Evolutionary conservation across 2,329 filamentous ascomycete species (phyloP), one percentile per base, ranked within the genome.

Genomic region (Ceratocystis colombiana): DNA sequence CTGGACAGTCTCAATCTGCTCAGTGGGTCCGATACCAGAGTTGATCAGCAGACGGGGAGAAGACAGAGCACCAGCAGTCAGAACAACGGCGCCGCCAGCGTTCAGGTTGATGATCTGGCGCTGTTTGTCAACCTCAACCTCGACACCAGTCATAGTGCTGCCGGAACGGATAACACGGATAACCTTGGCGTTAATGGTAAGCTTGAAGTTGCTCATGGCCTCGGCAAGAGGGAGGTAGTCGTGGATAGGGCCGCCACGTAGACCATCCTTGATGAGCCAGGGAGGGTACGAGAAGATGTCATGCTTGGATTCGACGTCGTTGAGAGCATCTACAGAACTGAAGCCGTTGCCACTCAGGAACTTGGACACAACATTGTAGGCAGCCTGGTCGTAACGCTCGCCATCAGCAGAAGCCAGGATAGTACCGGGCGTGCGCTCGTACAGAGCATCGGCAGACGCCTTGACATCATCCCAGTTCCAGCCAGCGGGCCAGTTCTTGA

Each of bases 341-440:
- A 87, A 90, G 8, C 86, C 86, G 15, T 80, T 79, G 12, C 78
- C 76, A 41, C 75, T 75, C 12, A 90, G 78, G 7, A 85, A 87
- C 63, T 77, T 75, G n/a, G 82, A 78, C 4, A 90, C 75, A 28
- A 88, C 78, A 64, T 85, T 77, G 72, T 84, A 89, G 2, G 86
- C 85, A 68, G 86, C 79, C 68, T 86, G 83, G 20, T 84, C 79
- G 74, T 90, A 89, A 30, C 82, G 78, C 72, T 84, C 78, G 59
- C 84, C 84, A 71, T 91, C 86, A 70, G 78, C 76, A 0, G 86
- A 89, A 0, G 88, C 86, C 61, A 77, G 77, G 61, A 82, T 82
- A 0, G 86, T 89, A 50, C 87, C 87, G 0, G 86, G 86, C 68
- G 89, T 89, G n/a, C 86, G 81, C 46, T 79, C 76, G 72, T 89